Evolutionary conservation across 2,329 filamentous ascomycete genomes (phyloP), one percentile per base, ranked within the genome.

Genomic region (Phoma sp.): DNA sequence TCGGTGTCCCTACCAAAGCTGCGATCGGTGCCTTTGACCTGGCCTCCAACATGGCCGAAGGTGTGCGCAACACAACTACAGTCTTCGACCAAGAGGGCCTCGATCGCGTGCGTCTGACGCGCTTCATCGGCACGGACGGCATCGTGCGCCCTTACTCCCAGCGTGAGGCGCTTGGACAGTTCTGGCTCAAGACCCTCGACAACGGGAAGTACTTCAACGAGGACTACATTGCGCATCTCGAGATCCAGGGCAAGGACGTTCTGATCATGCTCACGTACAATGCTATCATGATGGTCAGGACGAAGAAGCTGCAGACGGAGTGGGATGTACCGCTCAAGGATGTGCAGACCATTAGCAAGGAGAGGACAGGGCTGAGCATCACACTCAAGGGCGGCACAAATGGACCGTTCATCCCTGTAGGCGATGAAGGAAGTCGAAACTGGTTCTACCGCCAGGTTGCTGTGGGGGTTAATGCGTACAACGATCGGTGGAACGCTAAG

Each of bases 181-280:
- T 92, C 81, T 99, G 95, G 96, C 87, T 99, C 62, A 99, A 99
- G 82, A 96, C 96, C 55, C 87, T 96, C 10, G 95, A 99, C 77
- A 95, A 97, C 62, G 95, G 95, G 58, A 95, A 93, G 75, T 98
- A 94, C 81, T 99, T 99, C 84, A 89, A 96, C 77, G 95, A 99
- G 76, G 85, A 92, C 72, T 99, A 99, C 79, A 95, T 99, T 74
- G 96, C 93, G 4, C 96, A 99, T 73, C 82, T 99, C 4, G 94
- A 99, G 76, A 84, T 99, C 24, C 90, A 92, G 10, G 87, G 88
- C 57, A 91, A 95, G 74, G 93, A 96, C 72, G 91, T 98, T 85
- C 84, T 99, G 57, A 97, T 81, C 56, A 78, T 82, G 74, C 69
- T 81, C 43, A 82, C 79, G 17, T 82, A 81, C 62, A 80, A 80